Evolutionary conservation across 2,329 filamentous ascomycete species (phyloP), one percentile per base, ranked within the genome.

Genomic region (Apiospora rasikravindrae): DNA sequence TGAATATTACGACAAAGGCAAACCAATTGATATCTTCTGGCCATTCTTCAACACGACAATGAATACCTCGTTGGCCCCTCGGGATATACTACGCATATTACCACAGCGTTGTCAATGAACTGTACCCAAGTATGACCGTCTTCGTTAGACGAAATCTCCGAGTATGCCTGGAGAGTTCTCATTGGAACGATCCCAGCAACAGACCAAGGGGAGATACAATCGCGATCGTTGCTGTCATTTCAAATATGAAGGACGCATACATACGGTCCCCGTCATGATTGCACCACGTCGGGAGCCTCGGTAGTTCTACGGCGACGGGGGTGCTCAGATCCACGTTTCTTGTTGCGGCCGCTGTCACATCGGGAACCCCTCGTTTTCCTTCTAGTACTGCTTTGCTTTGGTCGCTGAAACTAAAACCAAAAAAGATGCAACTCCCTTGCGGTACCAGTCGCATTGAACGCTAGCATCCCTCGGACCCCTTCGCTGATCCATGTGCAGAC

Each of bases 381-480:
- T 61, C 29, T 37, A 37, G 29, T 16, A 19, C 44, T 45, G 33
- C 33, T 33, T 6, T 53, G 49, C 49, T 53, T 53, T 26, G 24
- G 49, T 24, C 47, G 47, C 26, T 64, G 57, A 64, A 64, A 64
- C 57, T n/a, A 64, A 40, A 64, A 64, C 37, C n/a, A n/a, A n/a
- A n/a, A n/a, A n/a, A n/a, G n/a, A n/a, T n/a, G 22, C 53, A 19
- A 33, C 24, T 29, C 45, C 19, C 8, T 10, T 42, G 40, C 40
- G 40, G 40, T 40, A 3, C 57, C 57, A 64, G 57, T 64, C 10
- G 57, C 29, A 40, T 37, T 37, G 33, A 5, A 64, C 57, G 57
- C 57, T 64, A 64, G 57, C 57, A 64, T 64, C 57, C 40, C 57
- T 64, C 57, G 57, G 33, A 24, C 57, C 57, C 57, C 57, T 33